Conservation (phyloP, 306 rosid species). For the Cucurbita argyrosperma region DNA sequence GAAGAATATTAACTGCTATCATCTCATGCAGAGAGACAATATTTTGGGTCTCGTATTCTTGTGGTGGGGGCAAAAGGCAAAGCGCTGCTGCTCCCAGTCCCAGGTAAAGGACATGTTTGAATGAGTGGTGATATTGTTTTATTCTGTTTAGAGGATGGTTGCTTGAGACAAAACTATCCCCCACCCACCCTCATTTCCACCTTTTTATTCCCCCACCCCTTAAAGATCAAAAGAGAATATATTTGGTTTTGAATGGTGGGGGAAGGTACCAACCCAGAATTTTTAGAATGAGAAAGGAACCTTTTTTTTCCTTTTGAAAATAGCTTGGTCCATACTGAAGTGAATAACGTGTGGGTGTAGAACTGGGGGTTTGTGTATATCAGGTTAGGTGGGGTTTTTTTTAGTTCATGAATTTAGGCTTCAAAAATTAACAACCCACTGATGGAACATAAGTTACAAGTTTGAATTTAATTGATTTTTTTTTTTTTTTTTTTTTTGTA, state of each 20-base stretch:
- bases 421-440: neutral
- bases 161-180: neutral
- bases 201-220: neutral
- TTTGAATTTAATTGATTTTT: too few relatives aligned
- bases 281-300: slow-evolving; percentile 40
- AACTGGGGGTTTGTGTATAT: neutral
- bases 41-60: neutral
- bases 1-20: neutral
- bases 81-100: neutral
- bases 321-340: neutral
- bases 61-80: neutral
- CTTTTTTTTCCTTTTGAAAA: neutral
- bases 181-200: slow-evolving; percentile 19
- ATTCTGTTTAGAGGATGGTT: neutral
- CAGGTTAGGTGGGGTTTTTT: neutral
- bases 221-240: slow-evolving; percentile 43
- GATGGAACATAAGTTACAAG: neutral
- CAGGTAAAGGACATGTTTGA: neutral
- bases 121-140: neutral
- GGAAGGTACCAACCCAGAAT: slow-evolving; percentile 37
- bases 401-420: neutral
- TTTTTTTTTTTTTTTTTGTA: neutral
- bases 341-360: neutral
- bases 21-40: neutral
- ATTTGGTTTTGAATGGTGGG: slow-evolving; percentile 40